Evolutionary conservation across 2,329 filamentous ascomycete species (phyloP), one percentile per base, ranked within the genome.

Genomic region (Penicillium sp.): DNA sequence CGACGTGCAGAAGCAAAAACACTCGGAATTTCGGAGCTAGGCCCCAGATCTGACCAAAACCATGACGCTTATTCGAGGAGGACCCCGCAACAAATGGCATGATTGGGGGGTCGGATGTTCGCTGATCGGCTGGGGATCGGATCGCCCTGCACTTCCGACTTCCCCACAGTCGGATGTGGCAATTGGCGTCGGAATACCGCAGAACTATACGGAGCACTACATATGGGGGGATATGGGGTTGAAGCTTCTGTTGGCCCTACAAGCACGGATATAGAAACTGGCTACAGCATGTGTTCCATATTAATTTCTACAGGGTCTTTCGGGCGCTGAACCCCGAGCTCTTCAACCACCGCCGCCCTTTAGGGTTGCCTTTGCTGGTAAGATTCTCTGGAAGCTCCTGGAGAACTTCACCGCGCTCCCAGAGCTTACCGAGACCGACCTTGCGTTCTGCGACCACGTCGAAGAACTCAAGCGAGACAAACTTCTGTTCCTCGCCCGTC

Each of bases 401-500:
- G 75, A 68, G 71, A 51, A 73, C 74, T 60, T 80, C 80, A 22
- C 89, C 77, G 0, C 75, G 79, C 44, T 80, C 77, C 49, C 89
- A 91, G 64, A 93, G 75, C 67, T 92, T 86, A 9, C 87, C 81
- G 65, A 84, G 76, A 0, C 92, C 92, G 62, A 88, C 82, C 69
- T 83, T 83, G 81, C 91, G 87, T 64, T 96, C 76, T 43, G 89
- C 77, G 0, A 93, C 92, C 67, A 84, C 82, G 74, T 83, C 83
- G 67, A 95, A 93, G 67, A 87, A 91, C 63, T 81, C 80, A 18
- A 83, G 72, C 29, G 85, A 81, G 60, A 96, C 77, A 6, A 90
- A 49, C 1, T 87, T 89, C 21, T 62, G 49, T n/a, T 45, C 39
- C 14, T 51, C 75, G 44, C 75, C 83, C 55, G 83, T 67, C 11